Conservation (phyloP, 306 rosid species). For the Cicer arietinum region DNA sequence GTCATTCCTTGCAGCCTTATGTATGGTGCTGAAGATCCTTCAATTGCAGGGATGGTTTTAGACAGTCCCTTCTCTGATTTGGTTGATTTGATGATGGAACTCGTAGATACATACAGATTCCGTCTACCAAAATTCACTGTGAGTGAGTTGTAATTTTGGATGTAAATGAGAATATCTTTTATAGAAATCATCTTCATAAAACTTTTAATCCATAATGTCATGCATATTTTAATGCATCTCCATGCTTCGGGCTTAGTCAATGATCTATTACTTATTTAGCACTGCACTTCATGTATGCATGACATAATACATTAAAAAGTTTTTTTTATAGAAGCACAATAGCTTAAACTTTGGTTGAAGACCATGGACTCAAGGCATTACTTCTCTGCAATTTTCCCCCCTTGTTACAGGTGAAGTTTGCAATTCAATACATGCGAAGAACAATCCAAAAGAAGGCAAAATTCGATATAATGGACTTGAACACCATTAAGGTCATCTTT, state of each 20-base stretch:
- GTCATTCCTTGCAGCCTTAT: slow-evolving; percentile 72
- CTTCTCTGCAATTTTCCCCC: slow-evolving; percentile 1
- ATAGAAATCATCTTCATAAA: neutral
- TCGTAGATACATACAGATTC: slow-evolving; percentile 79
- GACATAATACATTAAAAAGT: too few species aligned
- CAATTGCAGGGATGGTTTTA: slow-evolving; percentile 96
- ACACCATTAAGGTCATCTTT: slow-evolving; percentile 72
- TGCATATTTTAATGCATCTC: slow-evolving; percentile 29
- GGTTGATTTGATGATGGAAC: slow-evolving; percentile 99
- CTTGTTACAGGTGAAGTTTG: slow-evolving; percentile 77
- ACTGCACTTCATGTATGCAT: too few species aligned
- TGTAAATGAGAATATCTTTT: slow-evolving; percentile 8
- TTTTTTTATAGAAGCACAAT: neutral
- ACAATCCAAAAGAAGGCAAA: slow-evolving; percentile 93
- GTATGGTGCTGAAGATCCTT: slow-evolving; percentile 98
- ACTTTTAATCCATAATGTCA: neutral
- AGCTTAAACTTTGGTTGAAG: neutral
- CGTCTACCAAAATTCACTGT: slow-evolving; percentile 96
- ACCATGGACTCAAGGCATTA: neutral
- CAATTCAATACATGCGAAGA: slow-evolving; percentile 91
- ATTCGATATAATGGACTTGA: slow-evolving; percentile 85
- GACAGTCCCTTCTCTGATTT: slow-evolving; percentile 97
- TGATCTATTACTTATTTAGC: neutral
- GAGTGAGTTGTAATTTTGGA: slow-evolving; percentile 46
- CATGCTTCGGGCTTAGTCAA: neutral